These are phyloP conservation scores for Ascobolus immersus DNA, from an alignment of 495 filamentous ascomycete species.

Conservation along the genomic window DNA sequence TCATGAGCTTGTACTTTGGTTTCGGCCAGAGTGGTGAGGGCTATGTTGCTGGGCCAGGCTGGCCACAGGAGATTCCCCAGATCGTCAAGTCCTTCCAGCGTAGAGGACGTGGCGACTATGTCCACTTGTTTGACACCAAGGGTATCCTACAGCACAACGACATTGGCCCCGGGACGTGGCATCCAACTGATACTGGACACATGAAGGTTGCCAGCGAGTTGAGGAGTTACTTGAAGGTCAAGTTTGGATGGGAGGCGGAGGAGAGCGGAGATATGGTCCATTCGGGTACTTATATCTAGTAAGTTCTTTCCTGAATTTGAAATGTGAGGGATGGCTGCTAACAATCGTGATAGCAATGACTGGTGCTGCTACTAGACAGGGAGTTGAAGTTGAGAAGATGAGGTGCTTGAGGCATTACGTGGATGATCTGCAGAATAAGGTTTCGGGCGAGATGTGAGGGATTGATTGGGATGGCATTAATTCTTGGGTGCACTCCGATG, in stretches of 20 bases:
- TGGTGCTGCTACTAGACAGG: too few species aligned
- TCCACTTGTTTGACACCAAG: constrained; percentile 42
- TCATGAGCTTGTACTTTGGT: constrained; percentile 40
- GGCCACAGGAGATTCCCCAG: constrained; percentile 27
- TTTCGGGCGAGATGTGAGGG: too few species aligned
- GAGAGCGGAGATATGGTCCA: not conserved
- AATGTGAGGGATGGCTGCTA: too few species aligned
- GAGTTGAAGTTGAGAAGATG: too few species aligned
- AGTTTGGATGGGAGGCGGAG: not conserved
- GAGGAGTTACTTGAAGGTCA: constrained; percentile 26
- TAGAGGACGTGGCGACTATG: constrained; percentile 23
- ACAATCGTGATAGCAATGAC: too few species aligned
- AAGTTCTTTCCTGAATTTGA: too few species aligned
- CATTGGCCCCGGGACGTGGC: constrained; percentile 31
- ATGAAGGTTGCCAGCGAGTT: constrained; percentile 43
- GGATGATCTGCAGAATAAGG: too few species aligned
- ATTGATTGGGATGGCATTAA: too few species aligned
- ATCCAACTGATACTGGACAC: constrained; percentile 41
- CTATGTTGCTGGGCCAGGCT: constrained; percentile 24
- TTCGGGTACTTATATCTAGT: not conserved
- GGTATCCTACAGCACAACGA: constrained; percentile 47
- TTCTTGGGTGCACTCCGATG: too few species aligned
- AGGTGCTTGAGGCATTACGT: too few species aligned
- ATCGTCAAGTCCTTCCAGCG: constrained; percentile 33
- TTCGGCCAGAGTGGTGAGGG: constrained; percentile 29